Conservation (phyloP, 106 monocot species). For the Dendrobium chrysotoxum region DNA sequence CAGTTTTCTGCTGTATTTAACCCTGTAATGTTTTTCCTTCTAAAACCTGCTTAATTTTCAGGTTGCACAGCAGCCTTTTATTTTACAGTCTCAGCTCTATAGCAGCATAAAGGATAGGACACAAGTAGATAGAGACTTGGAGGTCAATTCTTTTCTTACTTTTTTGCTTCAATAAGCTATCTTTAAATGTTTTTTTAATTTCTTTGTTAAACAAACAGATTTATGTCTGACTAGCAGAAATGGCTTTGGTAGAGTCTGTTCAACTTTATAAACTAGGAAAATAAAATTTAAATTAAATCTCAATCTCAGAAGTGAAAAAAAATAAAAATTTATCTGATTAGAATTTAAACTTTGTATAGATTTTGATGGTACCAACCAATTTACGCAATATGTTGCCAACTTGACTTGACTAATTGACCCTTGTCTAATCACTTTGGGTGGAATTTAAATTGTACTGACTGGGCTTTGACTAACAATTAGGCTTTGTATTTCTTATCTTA, state of each 20-base stretch:
- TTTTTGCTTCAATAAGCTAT: not conserved
- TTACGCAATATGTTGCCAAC: not conserved
- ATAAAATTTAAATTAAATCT: constrained; percentile 1
- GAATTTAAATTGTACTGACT: not conserved
- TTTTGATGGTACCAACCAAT: not conserved
- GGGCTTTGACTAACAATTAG: not conserved
- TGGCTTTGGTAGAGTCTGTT: not conserved
- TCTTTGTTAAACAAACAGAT: not conserved
- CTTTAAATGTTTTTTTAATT: not conserved
- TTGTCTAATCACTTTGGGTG: not conserved
- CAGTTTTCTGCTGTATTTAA: not conserved
- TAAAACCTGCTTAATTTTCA: constrained; percentile 15
- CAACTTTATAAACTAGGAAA: not conserved
- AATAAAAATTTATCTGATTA: not conserved
- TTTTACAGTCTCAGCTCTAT: constrained; percentile 73
- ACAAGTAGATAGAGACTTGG: constrained; percentile 88
- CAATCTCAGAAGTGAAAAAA: not conserved
- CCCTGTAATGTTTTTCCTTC: not conserved
- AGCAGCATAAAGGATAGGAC: constrained; percentile 83
- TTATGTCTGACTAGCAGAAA: not conserved
- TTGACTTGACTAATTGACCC: not conserved
- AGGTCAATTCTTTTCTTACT: constrained; percentile 33
- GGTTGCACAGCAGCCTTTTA: constrained; percentile 63
- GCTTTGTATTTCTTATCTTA: not conserved
- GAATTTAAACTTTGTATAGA: not conserved